A percentile compares a stretch with the other conserved stretches of the same genome.
phyloP scores from a whole-genome alignment of 2,329 filamentous ascomycete species.

The Pseudogymnoascus sp. region DNA sequence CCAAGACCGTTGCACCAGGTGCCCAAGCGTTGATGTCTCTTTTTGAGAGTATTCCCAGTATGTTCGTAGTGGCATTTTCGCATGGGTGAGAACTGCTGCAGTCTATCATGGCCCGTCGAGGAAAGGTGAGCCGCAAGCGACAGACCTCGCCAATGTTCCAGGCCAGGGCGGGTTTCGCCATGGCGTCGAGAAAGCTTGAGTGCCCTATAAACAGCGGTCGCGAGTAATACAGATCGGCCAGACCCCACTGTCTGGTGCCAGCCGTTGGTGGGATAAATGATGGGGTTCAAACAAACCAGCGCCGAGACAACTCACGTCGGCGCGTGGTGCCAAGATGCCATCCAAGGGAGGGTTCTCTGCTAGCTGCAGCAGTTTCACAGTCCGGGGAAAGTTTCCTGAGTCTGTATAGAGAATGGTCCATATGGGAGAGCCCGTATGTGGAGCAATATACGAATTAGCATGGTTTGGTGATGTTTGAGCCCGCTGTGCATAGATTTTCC shows the following conservation, averaged over 20 bases:
- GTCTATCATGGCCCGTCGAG: background rate
- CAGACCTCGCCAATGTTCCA: background rate
- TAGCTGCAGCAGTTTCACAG: background rate
- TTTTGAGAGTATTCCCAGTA: background rate
- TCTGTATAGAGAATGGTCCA: background rate
- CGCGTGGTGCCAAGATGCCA: background rate
- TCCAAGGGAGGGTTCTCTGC: background rate
- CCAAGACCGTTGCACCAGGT: constrained; percentile 2
- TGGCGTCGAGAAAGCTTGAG: constrained; percentile 1
- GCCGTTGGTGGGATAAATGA: constrained; percentile 1
- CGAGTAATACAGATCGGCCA: background rate
- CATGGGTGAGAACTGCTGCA: background rate
- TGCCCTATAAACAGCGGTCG: background rate
- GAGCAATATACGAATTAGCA: background rate
- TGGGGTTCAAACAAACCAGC: constrained; percentile 2
- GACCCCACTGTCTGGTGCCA: background rate
- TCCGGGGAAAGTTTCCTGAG: background rate
- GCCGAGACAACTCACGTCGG: background rate
- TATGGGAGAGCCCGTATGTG: background rate
- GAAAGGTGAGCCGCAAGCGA: background rate
- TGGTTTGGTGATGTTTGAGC: background rate
- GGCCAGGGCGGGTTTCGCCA: constrained; percentile 1
- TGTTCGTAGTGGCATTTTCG: background rate
- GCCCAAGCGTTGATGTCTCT: background rate
- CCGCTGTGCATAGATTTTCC: background rate